Conservation (phyloP, 768 basidiomycete genomes). For the Rossbeevera mucosa region DNA sequence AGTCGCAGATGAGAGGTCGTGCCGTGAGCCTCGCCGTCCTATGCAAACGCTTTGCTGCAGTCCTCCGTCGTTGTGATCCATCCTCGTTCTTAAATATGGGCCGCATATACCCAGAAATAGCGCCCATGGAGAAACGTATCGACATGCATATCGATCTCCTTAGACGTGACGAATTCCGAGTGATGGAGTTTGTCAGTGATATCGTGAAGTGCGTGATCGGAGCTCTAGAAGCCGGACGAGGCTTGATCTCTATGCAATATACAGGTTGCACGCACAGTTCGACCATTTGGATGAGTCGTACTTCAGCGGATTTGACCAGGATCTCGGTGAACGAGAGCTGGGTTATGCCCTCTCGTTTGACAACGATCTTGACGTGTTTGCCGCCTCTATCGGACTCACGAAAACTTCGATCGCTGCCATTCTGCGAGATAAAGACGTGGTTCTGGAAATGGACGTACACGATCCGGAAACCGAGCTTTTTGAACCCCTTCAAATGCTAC, state of each 20-base stretch:
- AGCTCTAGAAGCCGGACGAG: neutral
- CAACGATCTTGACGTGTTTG: constrained; percentile 89
- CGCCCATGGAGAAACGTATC: constrained; percentile 84
- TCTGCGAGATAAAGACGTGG: constrained; percentile 74
- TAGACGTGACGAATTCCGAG: constrained; percentile 84
- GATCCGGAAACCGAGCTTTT: constrained; percentile 75
- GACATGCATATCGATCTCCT: constrained; percentile 88
- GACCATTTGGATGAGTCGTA: constrained; percentile 89
- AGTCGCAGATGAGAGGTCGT: constrained; percentile 70
- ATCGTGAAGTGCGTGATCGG: constrained; percentile 68
- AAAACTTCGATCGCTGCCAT: constrained; percentile 79
- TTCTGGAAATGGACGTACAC: constrained; percentile 67
- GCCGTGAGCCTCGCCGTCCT: constrained; percentile 75
- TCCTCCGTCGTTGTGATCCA: constrained; percentile 76
- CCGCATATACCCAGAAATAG: constrained; percentile 76
- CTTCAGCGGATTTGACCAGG: constrained; percentile 77
- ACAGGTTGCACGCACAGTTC: constrained; percentile 87
- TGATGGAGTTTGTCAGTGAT: constrained; percentile 90
- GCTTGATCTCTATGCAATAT: neutral
- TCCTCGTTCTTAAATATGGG: constrained; percentile 85
- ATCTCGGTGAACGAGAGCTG: constrained; percentile 85
- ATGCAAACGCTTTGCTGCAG: constrained; percentile 85
- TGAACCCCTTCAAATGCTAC: constrained; percentile 72
- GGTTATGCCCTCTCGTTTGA: constrained; percentile 81
- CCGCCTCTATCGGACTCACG: constrained; percentile 84